These are phyloP conservation scores for Mallotus nudiflorus DNA, from an alignment of 345 rosid genomes.

Conservation along the genomic window DNA sequence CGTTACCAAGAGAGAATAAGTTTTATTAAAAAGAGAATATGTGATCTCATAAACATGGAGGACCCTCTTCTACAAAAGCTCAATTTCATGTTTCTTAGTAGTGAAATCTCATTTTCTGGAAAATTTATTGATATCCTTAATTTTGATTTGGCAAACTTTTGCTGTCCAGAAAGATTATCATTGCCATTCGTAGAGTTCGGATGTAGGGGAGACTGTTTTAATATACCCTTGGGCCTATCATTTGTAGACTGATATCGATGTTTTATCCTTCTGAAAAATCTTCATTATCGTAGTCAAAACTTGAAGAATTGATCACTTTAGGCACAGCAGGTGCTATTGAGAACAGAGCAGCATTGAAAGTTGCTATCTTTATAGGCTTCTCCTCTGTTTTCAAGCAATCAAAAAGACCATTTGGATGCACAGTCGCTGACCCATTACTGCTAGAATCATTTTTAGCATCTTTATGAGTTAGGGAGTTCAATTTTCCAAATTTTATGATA, in stretches of 20 bases:
- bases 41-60: too few species aligned
- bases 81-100: conserved; percentile 53
- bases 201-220: conserved; percentile 75
- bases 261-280: conserved; percentile 10
- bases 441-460: conserved; percentile 14
- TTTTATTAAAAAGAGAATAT: too few species aligned
- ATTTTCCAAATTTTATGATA: conserved; percentile 42
- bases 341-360: conserved; percentile 86
- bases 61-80: conserved; percentile 56
- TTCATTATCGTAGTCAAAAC: conserved; percentile 30
- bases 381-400: conserved; percentile 30
- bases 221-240: conserved; percentile 77
- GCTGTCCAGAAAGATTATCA: conserved; percentile 45
- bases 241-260: conserved; percentile 30
- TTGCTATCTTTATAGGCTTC: conserved; percentile 63
- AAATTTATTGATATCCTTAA: conserved; percentile 85
- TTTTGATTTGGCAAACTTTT: conserved; percentile 65
- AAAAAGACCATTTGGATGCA: conserved; percentile 41
- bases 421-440: conserved; percentile 37
- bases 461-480: conserved; percentile 22
- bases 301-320: conserved; percentile 33
- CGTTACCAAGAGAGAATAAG: too few species aligned
- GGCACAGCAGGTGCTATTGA: conserved; percentile 93
- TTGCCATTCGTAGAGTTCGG: conserved; percentile 30
- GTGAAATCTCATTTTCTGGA: conserved; percentile 91